Percentiles rank a stretch among this genome's conserved stretches.
These are phyloP conservation scores for Geopyxis carbonaria DNA, from an alignment of 495 filamentous ascomycete genomes.

Conservation along the genomic window DNA sequence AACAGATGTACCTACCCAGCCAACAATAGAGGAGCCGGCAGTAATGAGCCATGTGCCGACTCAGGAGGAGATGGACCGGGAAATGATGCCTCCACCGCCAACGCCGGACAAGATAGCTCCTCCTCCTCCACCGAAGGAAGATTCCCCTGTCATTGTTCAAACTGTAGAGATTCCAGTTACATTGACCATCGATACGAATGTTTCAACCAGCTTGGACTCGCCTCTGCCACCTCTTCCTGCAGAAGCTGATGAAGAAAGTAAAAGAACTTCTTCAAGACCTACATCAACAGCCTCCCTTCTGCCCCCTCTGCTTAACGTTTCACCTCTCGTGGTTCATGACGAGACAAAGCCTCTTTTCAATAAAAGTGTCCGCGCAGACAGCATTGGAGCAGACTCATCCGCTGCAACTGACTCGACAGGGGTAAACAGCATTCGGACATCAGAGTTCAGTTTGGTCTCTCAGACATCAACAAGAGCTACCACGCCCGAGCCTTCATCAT, in stretches of 20 bases:
- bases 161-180: too few species aligned
- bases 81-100: constrained; percentile 23
- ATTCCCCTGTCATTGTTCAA: too few species aligned
- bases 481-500: constrained; percentile 48
- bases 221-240: too few species aligned
- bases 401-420: constrained; percentile 56
- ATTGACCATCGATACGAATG: too few species aligned
- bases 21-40: background rate
- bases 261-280: constrained; percentile 11
- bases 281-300: constrained; percentile 18
- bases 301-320: constrained; percentile 23
- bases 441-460: constrained; percentile 64
- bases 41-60: background rate
- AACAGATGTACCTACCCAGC: constrained; percentile 2
- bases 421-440: constrained; percentile 55
- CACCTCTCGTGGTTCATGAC: constrained; percentile 18
- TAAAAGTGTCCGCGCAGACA: constrained; percentile 28
- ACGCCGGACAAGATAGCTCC: constrained; percentile 23
- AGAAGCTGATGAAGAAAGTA: too few species aligned
- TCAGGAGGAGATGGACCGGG: background rate
- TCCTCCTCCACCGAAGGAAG: constrained; percentile 21
- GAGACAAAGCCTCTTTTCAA: constrained; percentile 16
- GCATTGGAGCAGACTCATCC: constrained; percentile 34
- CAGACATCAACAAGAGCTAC: constrained; percentile 77
- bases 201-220: too few species aligned